Evolutionary conservation across 257 asterid species (phyloP), one percentile per base, ranked within the genome.

Genomic region (Solanum pinnatisectum): DNA sequence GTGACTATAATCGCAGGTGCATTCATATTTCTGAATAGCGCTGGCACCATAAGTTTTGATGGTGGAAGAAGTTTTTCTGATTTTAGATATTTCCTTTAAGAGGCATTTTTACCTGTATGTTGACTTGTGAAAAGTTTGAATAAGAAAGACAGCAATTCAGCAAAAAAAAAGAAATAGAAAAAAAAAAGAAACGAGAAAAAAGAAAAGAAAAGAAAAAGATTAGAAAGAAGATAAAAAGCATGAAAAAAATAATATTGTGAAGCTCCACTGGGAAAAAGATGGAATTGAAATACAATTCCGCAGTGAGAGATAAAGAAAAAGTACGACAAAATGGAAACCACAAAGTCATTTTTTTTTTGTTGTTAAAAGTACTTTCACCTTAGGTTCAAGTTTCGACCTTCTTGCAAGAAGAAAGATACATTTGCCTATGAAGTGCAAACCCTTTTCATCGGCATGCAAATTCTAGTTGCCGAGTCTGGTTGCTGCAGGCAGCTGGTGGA

Each of bases 1-100:
- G 87, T 90, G 81, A 84, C 93, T 94, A 87, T 93, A 94, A 92
- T 95, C 96, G 95, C 98, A 93, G 95, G 98, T 91, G 91, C 90
- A 44, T 90, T 95, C 93, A 90, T 90, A 90, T 89, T 89, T 92
- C 91, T 93, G 93, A 90, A 90, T 92, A 93, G 92, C 92, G 93
- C 93, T 90, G 94, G 96, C 88, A 92, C 91, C 90, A 87, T 93
- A 91, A 30, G 92, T 89, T 91, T 89, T 92, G 94, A 91, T 89
- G 96, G 90, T 84, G 96, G 92, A 92, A 89, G 98, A 87, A 86
- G 91, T 90, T 88, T 89, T 90, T 91, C 87, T 94, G 90, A 88
- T 93, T 87, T 90, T 90, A 85, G 60, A 84, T 92, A 89, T 16
- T 27, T 44, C 40, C 27, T 11, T 79, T 44, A 33, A 59, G 88